phyloP scores from a whole-genome alignment of 371 early-diverging fungal species.

The Circinella umbellata region DNA sequence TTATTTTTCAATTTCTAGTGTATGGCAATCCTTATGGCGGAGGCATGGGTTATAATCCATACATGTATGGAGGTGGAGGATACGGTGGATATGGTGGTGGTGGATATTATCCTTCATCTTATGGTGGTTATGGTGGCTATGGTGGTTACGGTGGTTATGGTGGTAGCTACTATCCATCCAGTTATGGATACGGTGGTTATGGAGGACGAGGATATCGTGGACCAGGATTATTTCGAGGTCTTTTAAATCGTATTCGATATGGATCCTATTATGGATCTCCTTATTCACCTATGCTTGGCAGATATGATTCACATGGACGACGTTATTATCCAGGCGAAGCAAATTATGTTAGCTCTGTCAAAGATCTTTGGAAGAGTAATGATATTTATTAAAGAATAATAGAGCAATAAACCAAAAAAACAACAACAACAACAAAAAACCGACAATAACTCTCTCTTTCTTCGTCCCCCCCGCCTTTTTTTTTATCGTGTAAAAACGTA shows the following conservation, averaged over 20 bases:
- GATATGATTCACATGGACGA: constrained; percentile 10
- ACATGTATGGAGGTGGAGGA: background rate
- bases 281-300: constrained; percentile 11
- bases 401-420: no score
- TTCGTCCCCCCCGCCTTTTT: no score
- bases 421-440: no score
- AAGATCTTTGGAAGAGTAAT: constrained; percentile 31
- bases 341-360: constrained; percentile 29
- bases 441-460: no score
- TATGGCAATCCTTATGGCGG: constrained; percentile 8
- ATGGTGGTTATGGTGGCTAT: background rate
- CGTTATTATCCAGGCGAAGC: constrained; percentile 25
- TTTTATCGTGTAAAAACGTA: no score
- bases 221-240: constrained; percentile 23
- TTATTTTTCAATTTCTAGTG: no score
- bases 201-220: constrained; percentile 18
- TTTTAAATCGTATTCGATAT: constrained; percentile 26
- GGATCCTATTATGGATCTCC: constrained; percentile 21
- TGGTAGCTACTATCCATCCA: constrained; percentile 17
- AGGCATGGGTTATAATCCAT: constrained; percentile 1
- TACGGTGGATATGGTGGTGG: background rate
- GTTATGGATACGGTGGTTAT: background rate
- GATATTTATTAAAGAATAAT: constrained; percentile 14
- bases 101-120: constrained; percentile 19
- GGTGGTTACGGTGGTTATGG: constrained; percentile 5